These are phyloP conservation scores for Starmerella apis DNA, from an alignment of 805 yeast genomes.

Conservation along the genomic window DNA sequence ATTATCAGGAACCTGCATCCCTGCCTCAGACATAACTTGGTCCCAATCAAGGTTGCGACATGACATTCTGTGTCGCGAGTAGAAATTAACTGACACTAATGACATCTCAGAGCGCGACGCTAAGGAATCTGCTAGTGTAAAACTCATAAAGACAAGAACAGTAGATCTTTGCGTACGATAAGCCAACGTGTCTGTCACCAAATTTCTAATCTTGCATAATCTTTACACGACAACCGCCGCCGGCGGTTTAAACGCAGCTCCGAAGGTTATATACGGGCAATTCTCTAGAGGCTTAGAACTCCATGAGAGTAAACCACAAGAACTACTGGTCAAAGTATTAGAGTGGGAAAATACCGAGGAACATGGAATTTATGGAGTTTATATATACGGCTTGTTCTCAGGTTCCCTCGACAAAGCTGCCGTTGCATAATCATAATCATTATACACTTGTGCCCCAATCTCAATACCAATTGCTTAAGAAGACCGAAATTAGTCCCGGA, in stretches of 20 bases:
- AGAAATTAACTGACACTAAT: not conserved
- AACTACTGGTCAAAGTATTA: too few relatives aligned
- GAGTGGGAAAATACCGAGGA: too few relatives aligned
- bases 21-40: not conserved
- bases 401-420: too few relatives aligned
- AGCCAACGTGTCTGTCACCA: not conserved
- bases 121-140: not conserved
- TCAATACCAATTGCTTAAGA: too few relatives aligned
- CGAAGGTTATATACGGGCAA: too few relatives aligned
- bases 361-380: too few relatives aligned
- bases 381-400: too few relatives aligned
- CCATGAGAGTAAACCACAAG: too few relatives aligned
- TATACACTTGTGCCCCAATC: too few relatives aligned
- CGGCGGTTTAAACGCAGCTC: not conserved
- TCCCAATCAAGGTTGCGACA: not conserved
- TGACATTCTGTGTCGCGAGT: not conserved
- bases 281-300: too few relatives aligned
- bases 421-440: too few relatives aligned
- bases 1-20: not conserved
- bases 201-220: not conserved
- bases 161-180: not conserved
- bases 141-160: not conserved
- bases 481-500: too few relatives aligned
- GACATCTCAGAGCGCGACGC: not conserved
- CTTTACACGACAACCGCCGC: not conserved